phyloP scores from a whole-genome alignment of 768 basidiomycete genomes.

The Lentinula raphanica region DNA sequence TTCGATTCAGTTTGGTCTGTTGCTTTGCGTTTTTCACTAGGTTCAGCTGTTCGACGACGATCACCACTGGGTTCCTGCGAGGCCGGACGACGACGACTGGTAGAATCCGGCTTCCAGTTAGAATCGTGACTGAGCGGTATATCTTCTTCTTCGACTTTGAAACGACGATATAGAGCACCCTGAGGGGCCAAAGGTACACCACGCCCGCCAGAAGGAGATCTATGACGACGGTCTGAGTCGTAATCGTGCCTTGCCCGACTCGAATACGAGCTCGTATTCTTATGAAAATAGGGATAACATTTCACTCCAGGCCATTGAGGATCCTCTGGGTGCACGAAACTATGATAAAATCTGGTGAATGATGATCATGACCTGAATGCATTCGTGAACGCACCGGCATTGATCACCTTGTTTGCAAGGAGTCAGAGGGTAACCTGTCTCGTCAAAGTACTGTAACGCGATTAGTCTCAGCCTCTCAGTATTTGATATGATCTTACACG shows the following conservation, averaged over 20 bases:
- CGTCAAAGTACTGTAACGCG: constrained; percentile 40
- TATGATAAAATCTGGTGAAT: constrained; percentile 10
- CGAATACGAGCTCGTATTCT: constrained; percentile 11
- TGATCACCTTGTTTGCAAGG: constrained; percentile 43
- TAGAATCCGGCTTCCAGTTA: background rate
- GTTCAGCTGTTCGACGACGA: background rate
- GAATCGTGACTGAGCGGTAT: background rate
- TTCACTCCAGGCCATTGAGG: constrained; percentile 31
- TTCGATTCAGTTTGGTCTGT: background rate
- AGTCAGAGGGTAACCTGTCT: constrained; percentile 32
- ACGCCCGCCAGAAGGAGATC: constrained; percentile 15
- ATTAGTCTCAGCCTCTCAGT: constrained; percentile 34
- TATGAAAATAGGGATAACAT: constrained; percentile 19
- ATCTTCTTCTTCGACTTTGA: constrained; percentile 21
- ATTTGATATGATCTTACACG: constrained; percentile 48
- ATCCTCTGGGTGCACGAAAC: constrained; percentile 50
- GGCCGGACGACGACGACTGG: background rate
- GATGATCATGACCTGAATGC: background rate
- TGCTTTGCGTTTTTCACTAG: background rate
- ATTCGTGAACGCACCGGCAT: constrained; percentile 39
- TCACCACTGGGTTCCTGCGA: background rate
- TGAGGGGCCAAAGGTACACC: constrained; percentile 39
- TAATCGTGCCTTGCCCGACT: constrained; percentile 2
- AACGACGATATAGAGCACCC: constrained; percentile 36
- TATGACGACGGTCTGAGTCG: background rate